These are phyloP conservation scores for Emmonsiellopsis sp. DNA, from an alignment of 2,329 filamentous ascomycete genomes.

Conservation along the genomic window DNA sequence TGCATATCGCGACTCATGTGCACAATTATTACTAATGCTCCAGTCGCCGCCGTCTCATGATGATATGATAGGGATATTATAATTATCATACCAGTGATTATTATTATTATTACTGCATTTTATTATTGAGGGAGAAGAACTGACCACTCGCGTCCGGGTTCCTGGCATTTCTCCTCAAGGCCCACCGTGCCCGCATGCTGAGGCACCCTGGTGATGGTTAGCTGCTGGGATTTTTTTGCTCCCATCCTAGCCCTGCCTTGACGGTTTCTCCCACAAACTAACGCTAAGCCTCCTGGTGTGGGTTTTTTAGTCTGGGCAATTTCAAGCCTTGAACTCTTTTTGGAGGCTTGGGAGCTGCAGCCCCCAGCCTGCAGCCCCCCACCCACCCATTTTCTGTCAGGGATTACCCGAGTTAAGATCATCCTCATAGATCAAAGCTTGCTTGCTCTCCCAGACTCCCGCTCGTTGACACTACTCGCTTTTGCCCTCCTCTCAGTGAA, in stretches of 20 bases:
- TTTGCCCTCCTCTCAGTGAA: slow-evolving; percentile 1
- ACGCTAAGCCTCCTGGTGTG: neutral
- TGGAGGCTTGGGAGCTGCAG: slow-evolving; percentile 5
- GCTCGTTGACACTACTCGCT: slow-evolving; percentile 4
- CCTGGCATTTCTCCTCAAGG: neutral
- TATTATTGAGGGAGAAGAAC: neutral
- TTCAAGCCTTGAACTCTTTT: slow-evolving; percentile 1
- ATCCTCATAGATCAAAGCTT: slow-evolving; percentile 7
- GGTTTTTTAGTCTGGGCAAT: neutral
- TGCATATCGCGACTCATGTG: no score
- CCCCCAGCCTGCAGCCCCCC: neutral
- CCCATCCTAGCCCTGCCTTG: neutral
- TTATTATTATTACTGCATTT: neutral
- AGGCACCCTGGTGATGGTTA: neutral
- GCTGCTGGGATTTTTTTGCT: neutral
- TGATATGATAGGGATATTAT: neutral
- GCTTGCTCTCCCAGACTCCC: slow-evolving; percentile 1
- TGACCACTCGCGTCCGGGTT: neutral
- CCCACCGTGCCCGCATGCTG: neutral
- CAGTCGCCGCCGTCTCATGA: neutral
- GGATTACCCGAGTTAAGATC: slow-evolving; percentile 2
- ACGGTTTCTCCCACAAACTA: neutral
- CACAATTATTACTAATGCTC: no score
- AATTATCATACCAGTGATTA: neutral
- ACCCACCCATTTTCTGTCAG: slow-evolving; percentile 3